A percentile compares a stretch with the other conserved stretches of the same genome.
Conservation (phyloP, 2,329 filamentous ascomycete genomes). For the Chrysoporthe puriensis region DNA sequence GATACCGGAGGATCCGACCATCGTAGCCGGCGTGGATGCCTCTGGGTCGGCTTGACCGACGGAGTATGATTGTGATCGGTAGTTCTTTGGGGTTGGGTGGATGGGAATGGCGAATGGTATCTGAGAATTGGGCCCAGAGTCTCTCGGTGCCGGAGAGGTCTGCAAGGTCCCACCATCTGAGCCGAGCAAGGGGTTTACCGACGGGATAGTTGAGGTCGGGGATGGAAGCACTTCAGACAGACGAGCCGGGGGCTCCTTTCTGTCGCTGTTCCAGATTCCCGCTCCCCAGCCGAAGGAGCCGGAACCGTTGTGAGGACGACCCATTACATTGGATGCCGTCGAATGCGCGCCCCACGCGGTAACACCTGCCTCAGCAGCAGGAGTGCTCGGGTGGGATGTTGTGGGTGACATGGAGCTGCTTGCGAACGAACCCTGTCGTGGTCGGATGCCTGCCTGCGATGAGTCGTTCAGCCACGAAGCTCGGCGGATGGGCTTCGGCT, state of each 20-base stretch:
- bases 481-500: constrained; percentile 68
- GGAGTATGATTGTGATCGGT: constrained; percentile 95
- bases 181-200: constrained; percentile 52
- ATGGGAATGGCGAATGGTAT: constrained; percentile 87
- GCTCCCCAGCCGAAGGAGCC: constrained; percentile 72
- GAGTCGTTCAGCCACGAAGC: constrained; percentile 89
- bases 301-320: constrained; percentile 50
- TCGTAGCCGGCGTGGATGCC: constrained; percentile 42
- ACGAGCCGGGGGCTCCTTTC: constrained; percentile 76
- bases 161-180: constrained; percentile 51
- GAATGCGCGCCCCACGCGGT: constrained; percentile 60
- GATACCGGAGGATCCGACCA: constrained; percentile 51
- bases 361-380: constrained; percentile 65
- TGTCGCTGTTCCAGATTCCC: constrained; percentile 81
- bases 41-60: constrained; percentile 87
- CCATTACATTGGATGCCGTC: constrained; percentile 50
- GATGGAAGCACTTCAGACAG: constrained; percentile 76
- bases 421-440: constrained; percentile 77
- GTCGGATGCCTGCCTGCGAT: constrained; percentile 62
- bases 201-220: constrained; percentile 65
- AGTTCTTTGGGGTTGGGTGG: constrained; percentile 88
- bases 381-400: constrained; percentile 79
- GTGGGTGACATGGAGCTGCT: constrained; percentile 78
- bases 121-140: constrained; percentile 61
- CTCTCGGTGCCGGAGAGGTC: constrained; percentile 55